These are phyloP conservation scores for Millerozyma miso DNA, from an alignment of 805 yeast genomes.

Conservation along the genomic window DNA sequence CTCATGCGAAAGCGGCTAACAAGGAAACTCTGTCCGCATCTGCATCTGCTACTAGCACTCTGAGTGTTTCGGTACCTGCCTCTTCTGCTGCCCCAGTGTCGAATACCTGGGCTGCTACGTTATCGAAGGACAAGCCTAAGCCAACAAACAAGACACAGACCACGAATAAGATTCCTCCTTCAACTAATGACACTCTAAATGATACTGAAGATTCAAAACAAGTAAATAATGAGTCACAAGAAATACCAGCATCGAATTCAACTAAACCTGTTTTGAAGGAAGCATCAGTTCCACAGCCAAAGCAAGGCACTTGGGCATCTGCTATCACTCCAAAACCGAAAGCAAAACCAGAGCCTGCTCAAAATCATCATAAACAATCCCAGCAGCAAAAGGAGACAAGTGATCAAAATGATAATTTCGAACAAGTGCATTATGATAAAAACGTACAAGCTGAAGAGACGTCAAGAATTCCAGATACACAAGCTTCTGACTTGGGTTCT, in stretches of 20 bases:
- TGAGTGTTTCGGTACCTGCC: conserved; percentile 14
- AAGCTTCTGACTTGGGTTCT: not conserved
- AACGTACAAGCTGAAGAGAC: conserved; percentile 11
- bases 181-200: conserved; percentile 1
- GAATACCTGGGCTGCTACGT: conserved; percentile 42
- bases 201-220: conserved; percentile 10
- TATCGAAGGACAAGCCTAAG: conserved; percentile 31
- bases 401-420: conserved; percentile 6
- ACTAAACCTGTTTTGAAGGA: conserved; percentile 22
- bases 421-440: conserved; percentile 17
- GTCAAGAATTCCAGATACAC: conserved; percentile 3
- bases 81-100: conserved; percentile 19
- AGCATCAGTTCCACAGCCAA: conserved; percentile 46
- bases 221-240: not conserved
- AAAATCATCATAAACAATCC: conserved; percentile 24
- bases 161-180: conserved; percentile 8
- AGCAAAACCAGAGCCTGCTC: conserved; percentile 37
- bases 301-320: conserved; percentile 64
- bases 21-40: conserved; percentile 13
- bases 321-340: conserved; percentile 48
- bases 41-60: conserved; percentile 14
- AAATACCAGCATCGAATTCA: conserved; percentile 4
- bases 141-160: conserved; percentile 16
- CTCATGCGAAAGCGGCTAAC: conserved; percentile 9
- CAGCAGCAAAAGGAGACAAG: conserved; percentile 49